A percentile compares a stretch with the other conserved stretches of the same genome.
phyloP scores from a whole-genome alignment of 148 eudicot genomes.

The Tetragonia tetragonoides region DNA sequence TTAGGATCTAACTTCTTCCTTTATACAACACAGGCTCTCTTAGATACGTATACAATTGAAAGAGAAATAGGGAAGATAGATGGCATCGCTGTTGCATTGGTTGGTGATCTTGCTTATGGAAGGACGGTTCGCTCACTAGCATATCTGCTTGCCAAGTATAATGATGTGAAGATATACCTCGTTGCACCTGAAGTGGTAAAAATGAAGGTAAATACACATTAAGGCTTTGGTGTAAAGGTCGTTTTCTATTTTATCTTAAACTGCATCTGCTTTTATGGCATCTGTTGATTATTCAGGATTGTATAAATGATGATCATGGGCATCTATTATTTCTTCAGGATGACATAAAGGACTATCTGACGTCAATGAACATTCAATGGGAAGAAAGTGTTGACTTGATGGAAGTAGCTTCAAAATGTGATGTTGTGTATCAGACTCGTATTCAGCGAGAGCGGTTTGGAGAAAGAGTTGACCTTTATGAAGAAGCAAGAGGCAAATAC shows the following conservation, averaged over 20 bases:
- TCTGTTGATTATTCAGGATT: slow-evolving; percentile 52
- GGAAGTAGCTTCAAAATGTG: slow-evolving; percentile 99
- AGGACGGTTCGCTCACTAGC: slow-evolving; percentile 96
- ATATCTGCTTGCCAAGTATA: slow-evolving; percentile 77
- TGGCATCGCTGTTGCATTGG: slow-evolving; percentile 89
- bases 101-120: slow-evolving; percentile 97
- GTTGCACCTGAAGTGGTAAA: slow-evolving; percentile 87
- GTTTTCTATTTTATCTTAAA: background rate
- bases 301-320: slow-evolving; percentile 64
- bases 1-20: slow-evolving; percentile 15
- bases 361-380: slow-evolving; percentile 76
- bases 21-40: slow-evolving; percentile 58
- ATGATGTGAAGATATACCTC: slow-evolving; percentile 84
- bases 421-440: slow-evolving; percentile 96
- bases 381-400: slow-evolving; percentile 84
- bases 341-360: slow-evolving; percentile 83
- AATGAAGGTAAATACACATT: slow-evolving; percentile 64
- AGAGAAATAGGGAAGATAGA: slow-evolving; percentile 91
- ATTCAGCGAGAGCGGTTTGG: slow-evolving; percentile 91
- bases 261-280: background rate
- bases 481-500: slow-evolving; percentile 87
- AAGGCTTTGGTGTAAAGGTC: background rate
- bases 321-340: slow-evolving; percentile 43
- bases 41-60: slow-evolving; percentile 88
- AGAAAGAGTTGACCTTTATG: slow-evolving; percentile 72